Conservation (phyloP, 192 early-diverging fungal genomes). For the Pilobolus umbonatus region DNA sequence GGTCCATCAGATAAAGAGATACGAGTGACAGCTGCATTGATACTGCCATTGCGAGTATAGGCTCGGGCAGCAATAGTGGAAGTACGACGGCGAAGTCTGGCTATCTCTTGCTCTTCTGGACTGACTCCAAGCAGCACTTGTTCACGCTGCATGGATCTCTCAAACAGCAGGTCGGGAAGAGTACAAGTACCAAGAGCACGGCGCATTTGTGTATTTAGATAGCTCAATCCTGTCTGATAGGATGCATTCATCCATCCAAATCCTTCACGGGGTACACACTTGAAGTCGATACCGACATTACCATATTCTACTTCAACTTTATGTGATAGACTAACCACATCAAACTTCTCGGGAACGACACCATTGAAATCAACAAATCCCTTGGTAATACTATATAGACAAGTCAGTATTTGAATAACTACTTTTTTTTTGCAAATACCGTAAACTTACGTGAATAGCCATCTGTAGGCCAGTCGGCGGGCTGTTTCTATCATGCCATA, state of each 20-base stretch:
- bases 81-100: neutral
- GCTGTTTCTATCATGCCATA: slow-evolving; percentile 75
- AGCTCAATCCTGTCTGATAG: slow-evolving; percentile 76
- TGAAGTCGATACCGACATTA: slow-evolving; percentile 91
- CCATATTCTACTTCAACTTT: slow-evolving; percentile 92
- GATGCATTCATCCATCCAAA: slow-evolving; percentile 99
- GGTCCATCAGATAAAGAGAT: slow-evolving; percentile 1
- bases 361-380: slow-evolving; percentile 95
- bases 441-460: slow-evolving; percentile 76
- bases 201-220: slow-evolving; percentile 64
- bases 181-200: slow-evolving; percentile 77
- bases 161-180: slow-evolving; percentile 64
- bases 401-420: neutral
- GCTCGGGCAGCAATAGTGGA: slow-evolving; percentile 17
- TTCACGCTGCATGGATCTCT: slow-evolving; percentile 20
- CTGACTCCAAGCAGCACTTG: slow-evolving; percentile 8
- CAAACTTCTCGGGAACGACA: slow-evolving; percentile 95
- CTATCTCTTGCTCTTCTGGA: slow-evolving; percentile 8
- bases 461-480: slow-evolving; percentile 81
- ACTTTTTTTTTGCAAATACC: neutral
- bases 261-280: slow-evolving; percentile 89
- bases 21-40: slow-evolving; percentile 12
- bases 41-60: slow-evolving; percentile 24
- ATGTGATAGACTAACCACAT: slow-evolving; percentile 90
- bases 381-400: slow-evolving; percentile 62